A percentile compares a stretch with the other conserved stretches of the same genome.
Conservation (phyloP, 495 filamentous ascomycete genomes). For the Penicillium odoratum region DNA sequence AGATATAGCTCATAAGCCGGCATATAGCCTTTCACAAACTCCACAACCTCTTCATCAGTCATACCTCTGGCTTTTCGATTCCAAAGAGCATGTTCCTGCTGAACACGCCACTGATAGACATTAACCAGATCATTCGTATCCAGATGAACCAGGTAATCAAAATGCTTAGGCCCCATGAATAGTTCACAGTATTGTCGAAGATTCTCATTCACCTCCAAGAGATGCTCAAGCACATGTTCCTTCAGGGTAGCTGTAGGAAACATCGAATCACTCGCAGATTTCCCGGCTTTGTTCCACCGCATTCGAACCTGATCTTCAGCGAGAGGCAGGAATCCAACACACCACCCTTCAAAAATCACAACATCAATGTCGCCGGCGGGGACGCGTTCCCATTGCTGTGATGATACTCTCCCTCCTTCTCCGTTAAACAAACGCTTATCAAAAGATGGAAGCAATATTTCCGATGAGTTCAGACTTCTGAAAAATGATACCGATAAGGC, state of each 20-base stretch:
- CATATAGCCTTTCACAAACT: conserved; percentile 21
- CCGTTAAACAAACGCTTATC: conserved; percentile 25
- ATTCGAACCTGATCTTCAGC: conserved; percentile 1
- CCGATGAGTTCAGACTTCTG: conserved; percentile 7
- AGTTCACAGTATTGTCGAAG: conserved; percentile 17
- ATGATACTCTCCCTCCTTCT: conserved; percentile 17
- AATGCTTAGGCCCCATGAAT: conserved; percentile 19
- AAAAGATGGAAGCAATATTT: conserved; percentile 16
- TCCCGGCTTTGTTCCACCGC: conserved; percentile 4
- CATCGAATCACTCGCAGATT: background rate
- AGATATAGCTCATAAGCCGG: conserved; percentile 23
- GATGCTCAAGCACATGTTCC: conserved; percentile 16
- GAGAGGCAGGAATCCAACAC: conserved; percentile 20
- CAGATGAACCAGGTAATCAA: conserved; percentile 19
- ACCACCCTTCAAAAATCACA: conserved; percentile 24
- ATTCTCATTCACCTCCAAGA: conserved; percentile 11
- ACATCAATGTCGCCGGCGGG: conserved; percentile 13
- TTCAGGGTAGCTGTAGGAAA: conserved; percentile 15
- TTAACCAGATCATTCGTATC: conserved; percentile 19
- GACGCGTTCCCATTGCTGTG: conserved; percentile 11
- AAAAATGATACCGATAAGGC: conserved; percentile 16
- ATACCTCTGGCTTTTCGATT: conserved; percentile 6
- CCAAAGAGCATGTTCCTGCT: conserved; percentile 20
- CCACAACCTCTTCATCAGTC: conserved; percentile 17
- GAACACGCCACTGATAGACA: conserved; percentile 20